Percentiles rank a stretch among this genome's conserved stretches.
phyloP scores from a whole-genome alignment of 2,329 filamentous ascomycete species.

The Trichoderma sp. region DNA sequence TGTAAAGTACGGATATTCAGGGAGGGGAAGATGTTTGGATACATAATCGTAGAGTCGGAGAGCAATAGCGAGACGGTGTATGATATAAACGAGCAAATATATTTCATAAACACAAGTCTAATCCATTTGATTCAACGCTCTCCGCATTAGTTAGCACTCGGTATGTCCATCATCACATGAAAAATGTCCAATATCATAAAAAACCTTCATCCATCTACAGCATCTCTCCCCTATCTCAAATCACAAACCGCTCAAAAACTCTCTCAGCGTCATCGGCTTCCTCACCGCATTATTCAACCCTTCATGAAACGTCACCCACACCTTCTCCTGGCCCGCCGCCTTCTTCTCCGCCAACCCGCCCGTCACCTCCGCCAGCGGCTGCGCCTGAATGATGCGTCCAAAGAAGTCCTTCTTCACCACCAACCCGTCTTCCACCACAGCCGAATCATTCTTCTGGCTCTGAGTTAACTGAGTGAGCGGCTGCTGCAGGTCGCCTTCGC shows the following conservation, averaged over 20 bases:
- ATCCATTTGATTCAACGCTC: too few species aligned
- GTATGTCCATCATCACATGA: neutral
- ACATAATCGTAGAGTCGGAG: neutral
- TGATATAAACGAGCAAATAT: conserved; percentile 8
- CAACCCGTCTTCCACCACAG: conserved; percentile 22
- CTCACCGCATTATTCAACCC: conserved; percentile 89
- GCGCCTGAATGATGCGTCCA: conserved; percentile 62
- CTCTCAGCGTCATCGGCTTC: conserved; percentile 78
- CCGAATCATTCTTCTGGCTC: conserved; percentile 34
- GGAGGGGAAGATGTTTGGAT: neutral
- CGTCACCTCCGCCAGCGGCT: conserved; percentile 40
- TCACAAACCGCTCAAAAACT: conserved; percentile 68
- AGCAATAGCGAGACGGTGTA: neutral
- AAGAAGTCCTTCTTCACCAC: conserved; percentile 78
- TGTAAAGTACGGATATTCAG: conserved; percentile 35
- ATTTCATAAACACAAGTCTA: neutral
- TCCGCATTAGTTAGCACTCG: neutral
- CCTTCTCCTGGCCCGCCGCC: conserved; percentile 52
- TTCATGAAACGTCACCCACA: conserved; percentile 89
- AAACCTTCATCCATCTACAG: neutral
- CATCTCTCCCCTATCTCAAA: neutral
- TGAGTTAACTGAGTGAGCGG: neutral
- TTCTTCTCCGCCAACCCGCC: conserved; percentile 35
- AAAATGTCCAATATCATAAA: neutral
- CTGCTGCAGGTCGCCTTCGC: neutral